Base-by-base conservation (phyloP, 352 stramenopile genomes). In the Globisporangium parvum region DNA sequence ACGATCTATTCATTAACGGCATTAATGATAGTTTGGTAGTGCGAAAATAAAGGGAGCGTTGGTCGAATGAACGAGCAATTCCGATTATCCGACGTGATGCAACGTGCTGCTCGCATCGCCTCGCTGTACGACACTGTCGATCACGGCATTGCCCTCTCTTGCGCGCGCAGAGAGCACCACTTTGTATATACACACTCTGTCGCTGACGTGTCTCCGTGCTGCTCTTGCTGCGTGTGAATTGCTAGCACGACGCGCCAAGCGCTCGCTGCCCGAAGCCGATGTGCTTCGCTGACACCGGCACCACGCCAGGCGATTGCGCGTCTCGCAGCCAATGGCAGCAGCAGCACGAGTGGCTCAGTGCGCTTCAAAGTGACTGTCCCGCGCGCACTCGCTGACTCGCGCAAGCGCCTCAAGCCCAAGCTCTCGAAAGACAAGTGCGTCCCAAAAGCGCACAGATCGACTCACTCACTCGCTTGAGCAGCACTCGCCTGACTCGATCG, bases 391-490 rank as follows among this genome's bases (percentile, higher is more conserved):
- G 41, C 44, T 44, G 57, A 55, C 14, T 53, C 68, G 1, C 70
- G 64, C 54, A 64, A 63, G 9, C 72, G 70, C 26, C 64, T 81
- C 15, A 80, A 79, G 46, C 67, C 67, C 26, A 81, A 85, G 53
- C 61, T 85, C 49, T 31, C 74, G 23, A 76, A 77, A 33, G 65
- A 77, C 70, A 85, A 80, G 74, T 85, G 40, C 33, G 46, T 44
- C 44, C 46, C n/a, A n/a, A n/a, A n/a, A n/a, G 9, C 24, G 35
- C 45, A 20, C 59, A 15, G 51, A 12, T 4, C 3, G 50, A 33
- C 23, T 62, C n/a, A 18, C 20, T 5, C n/a, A 15, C 20, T 47
- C 14, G 11, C 14, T 8, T 53, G 21, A 8, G 33, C 33, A 24
- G 8, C 39, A n/a, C 39, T 20, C 39, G 39, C 39, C 14, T 44